Evolutionary conservation across 2,329 filamentous ascomycete species (phyloP).

Genomic region (Claviceps purpurea): DNA sequence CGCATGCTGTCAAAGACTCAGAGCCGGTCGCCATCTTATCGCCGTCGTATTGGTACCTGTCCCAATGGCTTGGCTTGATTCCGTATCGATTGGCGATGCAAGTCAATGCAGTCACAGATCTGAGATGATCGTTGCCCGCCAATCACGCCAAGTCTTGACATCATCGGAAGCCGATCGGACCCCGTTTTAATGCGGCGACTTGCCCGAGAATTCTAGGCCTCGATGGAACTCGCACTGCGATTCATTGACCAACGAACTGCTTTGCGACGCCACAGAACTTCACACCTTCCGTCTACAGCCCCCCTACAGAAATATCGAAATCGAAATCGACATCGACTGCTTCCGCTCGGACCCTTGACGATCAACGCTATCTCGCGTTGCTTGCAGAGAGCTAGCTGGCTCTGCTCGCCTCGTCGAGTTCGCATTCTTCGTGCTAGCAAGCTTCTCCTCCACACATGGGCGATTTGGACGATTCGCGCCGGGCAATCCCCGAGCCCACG

Average conservation of each 20-base stretch:
- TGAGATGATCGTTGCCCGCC: not conserved
- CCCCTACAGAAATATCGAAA: not conserved
- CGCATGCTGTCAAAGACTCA: too few relatives aligned
- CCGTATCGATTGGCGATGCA: too few relatives aligned
- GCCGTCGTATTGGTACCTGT: too few relatives aligned
- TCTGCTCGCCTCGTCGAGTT: not conserved
- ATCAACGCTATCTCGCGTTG: not conserved
- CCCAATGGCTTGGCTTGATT: too few relatives aligned
- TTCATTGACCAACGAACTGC: not conserved
- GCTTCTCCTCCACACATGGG: not conserved
- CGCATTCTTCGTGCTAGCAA: not conserved
- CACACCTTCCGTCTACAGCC: not conserved
- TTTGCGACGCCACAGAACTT: not conserved
- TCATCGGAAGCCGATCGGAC: slow-evolving; percentile 3
- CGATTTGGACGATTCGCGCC: not conserved
- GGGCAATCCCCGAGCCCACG: not conserved
- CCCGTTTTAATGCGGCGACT: not conserved
- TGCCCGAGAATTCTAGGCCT: slow-evolving; percentile 4
- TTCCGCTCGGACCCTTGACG: too few relatives aligned
- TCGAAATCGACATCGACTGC: too few relatives aligned
- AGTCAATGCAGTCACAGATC: not conserved
- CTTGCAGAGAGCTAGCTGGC: slow-evolving; percentile 3
- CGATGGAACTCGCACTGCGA: not conserved
- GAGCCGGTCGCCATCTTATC: too few relatives aligned
- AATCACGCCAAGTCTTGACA: slow-evolving; percentile 5